Percentiles rank a stretch among this genome's conserved stretches.
Conservation (phyloP, 176 grass and related monocot genomes). For the Hordeum vulgare region DNA sequence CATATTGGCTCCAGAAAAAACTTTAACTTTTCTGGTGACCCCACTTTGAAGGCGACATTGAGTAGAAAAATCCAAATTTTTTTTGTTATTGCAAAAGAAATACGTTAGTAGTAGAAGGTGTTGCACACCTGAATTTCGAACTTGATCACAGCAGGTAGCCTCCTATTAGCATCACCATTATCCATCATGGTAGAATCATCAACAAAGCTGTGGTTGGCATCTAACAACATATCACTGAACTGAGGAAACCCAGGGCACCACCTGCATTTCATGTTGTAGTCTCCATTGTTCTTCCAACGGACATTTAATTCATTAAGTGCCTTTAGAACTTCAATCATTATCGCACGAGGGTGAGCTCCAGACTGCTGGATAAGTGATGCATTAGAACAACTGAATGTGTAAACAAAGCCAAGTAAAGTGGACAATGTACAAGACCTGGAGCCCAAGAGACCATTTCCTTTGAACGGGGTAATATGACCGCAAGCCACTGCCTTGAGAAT, state of each 20-base stretch:
- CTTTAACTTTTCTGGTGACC: background rate
- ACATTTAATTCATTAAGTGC: conserved; percentile 82
- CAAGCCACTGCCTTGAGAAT: conserved; percentile 41
- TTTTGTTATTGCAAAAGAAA: conserved; percentile 7
- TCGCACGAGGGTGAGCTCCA: conserved; percentile 68
- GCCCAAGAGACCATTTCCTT: conserved; percentile 96
- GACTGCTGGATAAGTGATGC: conserved; percentile 50
- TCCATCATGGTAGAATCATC: conserved; percentile 53
- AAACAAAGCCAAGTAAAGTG: conserved; percentile 13
- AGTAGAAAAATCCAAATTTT: background rate
- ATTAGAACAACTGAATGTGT: conserved; percentile 7
- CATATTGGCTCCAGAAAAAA: background rate
- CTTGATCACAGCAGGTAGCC: conserved; percentile 51
- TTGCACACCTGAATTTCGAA: conserved; percentile 86
- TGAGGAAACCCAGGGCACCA: conserved; percentile 39
- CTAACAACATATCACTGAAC: conserved; percentile 31
- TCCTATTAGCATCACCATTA: conserved; percentile 41
- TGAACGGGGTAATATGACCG: conserved; percentile 43
- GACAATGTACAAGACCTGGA: conserved; percentile 55
- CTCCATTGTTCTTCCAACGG: conserved; percentile 89
- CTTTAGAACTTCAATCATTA: conserved; percentile 87
- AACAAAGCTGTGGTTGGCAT: conserved; percentile 46
- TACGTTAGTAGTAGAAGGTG: background rate
- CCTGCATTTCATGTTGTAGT: conserved; percentile 97
- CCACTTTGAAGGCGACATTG: background rate